A percentile compares a stretch with the other conserved stretches of the same genome.
Evolutionary conservation across 441 rosid species (phyloP).

Genomic region (Codiaeum variegatum): DNA sequence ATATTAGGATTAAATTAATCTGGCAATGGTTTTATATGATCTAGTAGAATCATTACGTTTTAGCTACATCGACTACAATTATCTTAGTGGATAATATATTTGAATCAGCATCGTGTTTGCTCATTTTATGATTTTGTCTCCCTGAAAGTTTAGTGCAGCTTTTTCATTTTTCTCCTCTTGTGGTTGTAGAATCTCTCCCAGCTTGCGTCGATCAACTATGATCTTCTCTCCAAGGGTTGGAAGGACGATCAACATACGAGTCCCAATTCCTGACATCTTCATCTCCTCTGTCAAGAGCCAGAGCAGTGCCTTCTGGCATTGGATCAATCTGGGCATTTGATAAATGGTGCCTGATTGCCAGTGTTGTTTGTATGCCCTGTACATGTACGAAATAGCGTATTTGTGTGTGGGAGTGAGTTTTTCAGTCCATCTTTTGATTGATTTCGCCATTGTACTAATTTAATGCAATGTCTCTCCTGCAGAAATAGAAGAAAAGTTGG

Average conservation of each 20-base stretch:
- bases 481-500: slow-evolving; percentile 40
- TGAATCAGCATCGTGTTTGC: neutral
- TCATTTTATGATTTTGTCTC: neutral
- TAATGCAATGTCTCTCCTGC: slow-evolving; percentile 21
- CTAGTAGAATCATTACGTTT: neutral
- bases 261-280: slow-evolving; percentile 35
- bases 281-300: slow-evolving; percentile 16
- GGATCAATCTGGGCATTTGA: slow-evolving; percentile 20
- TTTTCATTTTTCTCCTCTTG: slow-evolving; percentile 5
- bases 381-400: slow-evolving; percentile 36
- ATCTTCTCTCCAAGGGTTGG: slow-evolving; percentile 94
- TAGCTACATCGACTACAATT: neutral
- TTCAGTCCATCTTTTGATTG: neutral
- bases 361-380: slow-evolving; percentile 45
- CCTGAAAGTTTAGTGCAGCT: neutral
- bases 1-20: neutral
- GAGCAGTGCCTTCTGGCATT: slow-evolving; percentile 18
- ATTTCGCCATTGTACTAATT: neutral
- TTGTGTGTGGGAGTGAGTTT: neutral
- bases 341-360: slow-evolving; percentile 22
- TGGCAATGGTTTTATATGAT: neutral
- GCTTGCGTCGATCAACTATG: slow-evolving; percentile 96
- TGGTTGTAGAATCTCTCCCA: slow-evolving; percentile 75
- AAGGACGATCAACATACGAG: slow-evolving; percentile 70
- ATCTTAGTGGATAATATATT: neutral